Percentiles rank a stretch among this genome's conserved stretches.
These are phyloP conservation scores for Chloranthus sessilifolius DNA, from an alignment of 164 flowering plant genomes.

Conservation along the genomic window DNA sequence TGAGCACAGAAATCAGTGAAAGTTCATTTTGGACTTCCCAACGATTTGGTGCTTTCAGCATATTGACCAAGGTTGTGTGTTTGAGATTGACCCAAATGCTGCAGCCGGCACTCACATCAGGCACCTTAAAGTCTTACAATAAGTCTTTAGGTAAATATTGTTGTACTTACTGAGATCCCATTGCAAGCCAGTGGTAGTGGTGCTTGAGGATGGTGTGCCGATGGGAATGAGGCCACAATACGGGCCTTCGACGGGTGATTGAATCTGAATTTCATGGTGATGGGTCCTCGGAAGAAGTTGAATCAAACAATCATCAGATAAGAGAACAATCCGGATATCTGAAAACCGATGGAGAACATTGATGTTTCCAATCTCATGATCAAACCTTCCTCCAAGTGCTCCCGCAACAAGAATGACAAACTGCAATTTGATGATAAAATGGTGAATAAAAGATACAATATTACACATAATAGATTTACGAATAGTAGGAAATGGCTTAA, in stretches of 20 bases:
- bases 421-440: slow-evolving; percentile 30
- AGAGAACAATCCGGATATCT: slow-evolving; percentile 50
- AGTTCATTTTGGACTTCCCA: too few relatives aligned
- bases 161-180: slow-evolving; percentile 87
- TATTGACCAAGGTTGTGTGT: too few relatives aligned
- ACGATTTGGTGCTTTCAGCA: too few relatives aligned
- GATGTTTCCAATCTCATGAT: slow-evolving; percentile 87
- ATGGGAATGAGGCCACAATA: slow-evolving; percentile 93
- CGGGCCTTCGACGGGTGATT: slow-evolving; percentile 77
- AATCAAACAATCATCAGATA: slow-evolving; percentile 86
- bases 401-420: slow-evolving; percentile 84
- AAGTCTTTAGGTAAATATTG: too few relatives aligned
- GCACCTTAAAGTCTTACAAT: too few relatives aligned
- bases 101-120: too few relatives aligned
- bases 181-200: slow-evolving; percentile 83
- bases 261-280: slow-evolving; percentile 65
- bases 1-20: too few relatives aligned
- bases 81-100: too few relatives aligned
- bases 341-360: slow-evolving; percentile 71
- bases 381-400: slow-evolving; percentile 97
- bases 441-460: too few relatives aligned
- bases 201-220: slow-evolving; percentile 53
- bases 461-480: too few relatives aligned
- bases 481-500: too few relatives aligned
- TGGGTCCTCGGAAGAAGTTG: slow-evolving; percentile 77